Conservation (phyloP, 169 alveolate species). For the Plasmodium vinckei region DNA sequence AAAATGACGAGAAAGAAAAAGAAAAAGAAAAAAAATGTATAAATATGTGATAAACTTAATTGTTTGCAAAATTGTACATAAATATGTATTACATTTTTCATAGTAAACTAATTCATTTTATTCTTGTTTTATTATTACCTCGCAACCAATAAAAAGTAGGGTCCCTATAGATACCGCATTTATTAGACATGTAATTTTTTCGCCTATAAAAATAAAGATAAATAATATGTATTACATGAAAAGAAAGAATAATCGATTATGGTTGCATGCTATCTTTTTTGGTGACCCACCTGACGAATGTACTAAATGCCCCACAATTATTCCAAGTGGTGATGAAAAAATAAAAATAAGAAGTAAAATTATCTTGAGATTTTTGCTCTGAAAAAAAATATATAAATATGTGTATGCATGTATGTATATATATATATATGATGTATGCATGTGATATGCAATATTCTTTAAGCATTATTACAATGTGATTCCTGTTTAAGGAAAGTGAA, state of each 20-base stretch:
- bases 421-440: background rate
- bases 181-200: conserved; percentile 46
- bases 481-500: conserved; percentile 39
- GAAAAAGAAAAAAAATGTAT: background rate
- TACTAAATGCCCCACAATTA: conserved; percentile 37
- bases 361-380: conserved; percentile 48
- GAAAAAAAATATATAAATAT: background rate
- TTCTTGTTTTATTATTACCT: conserved; percentile 13
- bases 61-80: too few relatives aligned
- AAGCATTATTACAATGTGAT: conserved; percentile 24
- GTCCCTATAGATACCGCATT: conserved; percentile 63
- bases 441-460: background rate
- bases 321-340: conserved; percentile 55
- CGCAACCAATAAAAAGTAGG: conserved; percentile 61
- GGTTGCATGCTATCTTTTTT: background rate
- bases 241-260: background rate
- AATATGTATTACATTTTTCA: background rate
- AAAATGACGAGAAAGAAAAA: background rate
- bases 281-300: conserved; percentile 24
- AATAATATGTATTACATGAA: background rate
- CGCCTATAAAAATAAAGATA: conserved; percentile 19
- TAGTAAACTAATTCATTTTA: background rate
- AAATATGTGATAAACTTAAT: background rate
- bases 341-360: conserved; percentile 26
- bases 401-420: background rate